phyloP scores from a whole-genome alignment of 176 grass and related monocot species.

The Musa beccarii region DNA sequence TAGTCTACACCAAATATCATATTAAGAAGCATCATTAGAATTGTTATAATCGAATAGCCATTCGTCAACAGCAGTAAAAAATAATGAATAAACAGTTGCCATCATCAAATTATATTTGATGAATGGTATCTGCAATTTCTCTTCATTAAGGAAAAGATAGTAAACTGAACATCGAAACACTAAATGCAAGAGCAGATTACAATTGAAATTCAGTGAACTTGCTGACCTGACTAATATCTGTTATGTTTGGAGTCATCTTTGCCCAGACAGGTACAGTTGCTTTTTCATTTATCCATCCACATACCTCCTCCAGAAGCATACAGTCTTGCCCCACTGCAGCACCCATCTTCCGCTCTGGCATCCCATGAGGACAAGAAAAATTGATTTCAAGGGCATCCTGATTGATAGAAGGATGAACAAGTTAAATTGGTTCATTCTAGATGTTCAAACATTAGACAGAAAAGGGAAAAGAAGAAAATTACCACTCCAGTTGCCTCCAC shows the following conservation, averaged over 20 bases:
- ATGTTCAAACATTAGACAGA: neutral
- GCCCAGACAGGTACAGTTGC: constrained; percentile 96
- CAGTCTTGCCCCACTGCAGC: constrained; percentile 96
- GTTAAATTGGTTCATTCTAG: neutral
- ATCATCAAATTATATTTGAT: neutral
- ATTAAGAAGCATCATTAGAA: neutral
- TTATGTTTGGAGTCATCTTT: constrained; percentile 99
- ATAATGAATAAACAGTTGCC: neutral
- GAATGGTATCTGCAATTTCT: neutral
- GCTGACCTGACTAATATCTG: constrained; percentile 82
- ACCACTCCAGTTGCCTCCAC: constrained; percentile 80
- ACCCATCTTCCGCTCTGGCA: constrained; percentile 98
- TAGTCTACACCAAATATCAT: neutral
- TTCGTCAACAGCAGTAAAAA: neutral
- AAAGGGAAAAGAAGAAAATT: neutral
- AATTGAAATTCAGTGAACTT: neutral
- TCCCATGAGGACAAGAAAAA: constrained; percentile 98
- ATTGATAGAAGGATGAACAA: constrained; percentile 15
- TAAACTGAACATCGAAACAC: neutral
- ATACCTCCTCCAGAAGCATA: constrained; percentile 71
- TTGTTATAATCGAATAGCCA: neutral
- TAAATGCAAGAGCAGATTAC: neutral
- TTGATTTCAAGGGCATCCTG: constrained; percentile 98
- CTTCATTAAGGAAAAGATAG: neutral
- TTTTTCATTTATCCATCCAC: constrained; percentile 97